Conservation (phyloP, 371 early-diverging fungal genomes). For the Saksenaea oblongispora region DNA sequence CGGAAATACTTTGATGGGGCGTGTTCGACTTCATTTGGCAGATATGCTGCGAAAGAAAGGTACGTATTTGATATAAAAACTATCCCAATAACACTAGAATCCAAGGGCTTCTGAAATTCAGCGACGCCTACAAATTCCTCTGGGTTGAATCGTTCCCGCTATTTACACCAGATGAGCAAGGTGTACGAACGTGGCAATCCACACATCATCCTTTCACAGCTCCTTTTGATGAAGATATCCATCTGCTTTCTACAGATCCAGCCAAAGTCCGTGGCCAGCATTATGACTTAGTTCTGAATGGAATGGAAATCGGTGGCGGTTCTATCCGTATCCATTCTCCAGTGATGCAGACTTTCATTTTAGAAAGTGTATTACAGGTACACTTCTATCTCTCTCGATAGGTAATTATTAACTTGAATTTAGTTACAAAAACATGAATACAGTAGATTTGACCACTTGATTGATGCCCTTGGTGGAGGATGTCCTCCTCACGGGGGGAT, state of each 20-base stretch:
- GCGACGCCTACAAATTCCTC: conserved; percentile 65
- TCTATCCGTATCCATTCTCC: conserved; percentile 89
- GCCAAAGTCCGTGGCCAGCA: conserved; percentile 80
- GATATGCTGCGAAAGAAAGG: conserved; percentile 61
- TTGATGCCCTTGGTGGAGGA: conserved; percentile 80
- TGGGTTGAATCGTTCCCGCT: conserved; percentile 93
- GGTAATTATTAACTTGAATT: not conserved
- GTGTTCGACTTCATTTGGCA: conserved; percentile 65
- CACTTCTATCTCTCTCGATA: not conserved
- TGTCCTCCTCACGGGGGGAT: conserved; percentile 95
- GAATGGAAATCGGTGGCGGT: conserved; percentile 92
- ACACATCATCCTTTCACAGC: conserved; percentile 96
- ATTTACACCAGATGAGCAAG: conserved; percentile 70
- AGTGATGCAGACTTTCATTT: conserved; percentile 72
- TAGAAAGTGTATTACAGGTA: conserved; percentile 71
- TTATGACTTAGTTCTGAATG: conserved; percentile 90
- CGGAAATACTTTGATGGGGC: conserved; percentile 79
- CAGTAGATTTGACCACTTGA: conserved; percentile 76
- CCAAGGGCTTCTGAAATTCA: conserved; percentile 44
- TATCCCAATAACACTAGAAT: not conserved
- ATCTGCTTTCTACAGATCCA: conserved; percentile 62
- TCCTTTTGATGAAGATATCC: conserved; percentile 69
- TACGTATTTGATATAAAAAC: conserved; percentile 1
- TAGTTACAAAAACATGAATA: conserved; percentile 50
- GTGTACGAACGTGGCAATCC: conserved; percentile 53